Conservation (phyloP, 306 rosid genomes). For the Prinsepia uniflora region DNA sequence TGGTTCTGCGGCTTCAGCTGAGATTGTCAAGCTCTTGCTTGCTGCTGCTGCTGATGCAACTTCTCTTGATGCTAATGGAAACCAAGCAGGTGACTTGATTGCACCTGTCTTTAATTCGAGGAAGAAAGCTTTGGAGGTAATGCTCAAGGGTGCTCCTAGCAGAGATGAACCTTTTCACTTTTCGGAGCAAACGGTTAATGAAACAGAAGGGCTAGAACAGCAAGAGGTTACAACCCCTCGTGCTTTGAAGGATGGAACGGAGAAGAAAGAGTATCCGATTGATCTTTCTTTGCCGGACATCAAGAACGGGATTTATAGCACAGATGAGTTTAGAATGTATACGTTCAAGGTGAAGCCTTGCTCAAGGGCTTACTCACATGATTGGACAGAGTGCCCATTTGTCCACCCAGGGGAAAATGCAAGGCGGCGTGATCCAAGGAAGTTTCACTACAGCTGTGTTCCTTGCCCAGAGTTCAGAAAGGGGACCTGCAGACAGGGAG, state of each 20-base stretch:
- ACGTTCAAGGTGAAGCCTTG: conserved; percentile 84
- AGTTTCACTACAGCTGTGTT: conserved; percentile 75
- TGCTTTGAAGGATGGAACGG: conserved; percentile 41
- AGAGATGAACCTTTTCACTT: conserved; percentile 25
- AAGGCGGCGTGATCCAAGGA: conserved; percentile 82
- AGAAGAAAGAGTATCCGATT: conserved; percentile 63
- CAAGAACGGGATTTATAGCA: conserved; percentile 69
- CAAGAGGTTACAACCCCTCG: conserved; percentile 32
- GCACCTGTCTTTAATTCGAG: conserved; percentile 27
- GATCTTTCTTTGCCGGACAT: conserved; percentile 87
- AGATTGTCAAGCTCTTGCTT: conserved; percentile 61
- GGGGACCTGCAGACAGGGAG: conserved; percentile 74
- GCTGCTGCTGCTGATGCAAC: conserved; percentile 56
- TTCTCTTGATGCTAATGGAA: conserved; percentile 55
- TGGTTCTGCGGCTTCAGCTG: conserved; percentile 48
- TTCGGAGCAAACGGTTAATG: conserved; percentile 29
- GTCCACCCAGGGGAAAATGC: conserved; percentile 94
- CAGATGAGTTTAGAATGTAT: conserved; percentile 90
- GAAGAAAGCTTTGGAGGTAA: conserved; percentile 40
- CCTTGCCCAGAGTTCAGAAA: conserved; percentile 84
- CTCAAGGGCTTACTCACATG: conserved; percentile 92
- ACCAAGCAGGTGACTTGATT: conserved; percentile 49
- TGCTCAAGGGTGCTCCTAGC: conserved; percentile 39
- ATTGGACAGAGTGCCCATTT: conserved; percentile 94
- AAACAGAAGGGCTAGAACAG: conserved; percentile 29